Conservation (phyloP, 106 monocot genomes). For the Apostasia shenzhenica region DNA sequence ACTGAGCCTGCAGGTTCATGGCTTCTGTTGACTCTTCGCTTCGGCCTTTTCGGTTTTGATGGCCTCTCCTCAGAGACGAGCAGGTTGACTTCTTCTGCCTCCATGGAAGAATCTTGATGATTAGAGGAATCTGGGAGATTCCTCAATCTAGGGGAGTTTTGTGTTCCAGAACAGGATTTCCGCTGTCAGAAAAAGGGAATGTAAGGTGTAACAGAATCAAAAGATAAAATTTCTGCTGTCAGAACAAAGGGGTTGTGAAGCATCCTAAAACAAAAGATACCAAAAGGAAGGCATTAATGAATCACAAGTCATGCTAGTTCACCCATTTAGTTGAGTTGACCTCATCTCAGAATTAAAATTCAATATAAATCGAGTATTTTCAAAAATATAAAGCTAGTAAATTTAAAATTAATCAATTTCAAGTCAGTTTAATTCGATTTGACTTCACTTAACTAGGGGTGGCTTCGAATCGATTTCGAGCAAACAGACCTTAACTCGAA, state of each 20-base stretch:
- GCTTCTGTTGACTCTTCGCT: conserved; percentile 41
- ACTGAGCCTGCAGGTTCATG: conserved; percentile 21
- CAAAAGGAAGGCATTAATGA: too few relatives aligned
- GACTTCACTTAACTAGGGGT: too few relatives aligned
- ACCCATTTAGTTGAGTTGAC: too few relatives aligned
- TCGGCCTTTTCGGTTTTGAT: conserved; percentile 40
- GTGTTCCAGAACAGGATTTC: conserved; percentile 38
- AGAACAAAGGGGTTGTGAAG: not conserved
- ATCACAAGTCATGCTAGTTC: too few relatives aligned
- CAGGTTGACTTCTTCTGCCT: conserved; percentile 21
- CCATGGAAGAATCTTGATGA: conserved; percentile 14
- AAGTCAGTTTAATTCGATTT: too few relatives aligned
- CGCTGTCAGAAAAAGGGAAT: conserved; percentile 21
- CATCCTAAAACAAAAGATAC: not conserved
- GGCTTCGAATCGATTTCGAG: too few relatives aligned
- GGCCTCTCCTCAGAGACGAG: conserved; percentile 33
- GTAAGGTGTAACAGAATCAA: not conserved
- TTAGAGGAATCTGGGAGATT: conserved; percentile 20
- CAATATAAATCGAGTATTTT: too few relatives aligned
- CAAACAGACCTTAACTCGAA: too few relatives aligned
- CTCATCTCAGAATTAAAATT: too few relatives aligned
- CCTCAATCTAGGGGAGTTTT: conserved; percentile 19
- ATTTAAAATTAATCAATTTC: too few relatives aligned
- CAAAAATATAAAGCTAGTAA: too few relatives aligned
- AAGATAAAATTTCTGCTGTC: not conserved